Evolutionary conservation across 139 green algal genomes (phyloP).

Genomic region (Chlamydomonas sp.): DNA sequence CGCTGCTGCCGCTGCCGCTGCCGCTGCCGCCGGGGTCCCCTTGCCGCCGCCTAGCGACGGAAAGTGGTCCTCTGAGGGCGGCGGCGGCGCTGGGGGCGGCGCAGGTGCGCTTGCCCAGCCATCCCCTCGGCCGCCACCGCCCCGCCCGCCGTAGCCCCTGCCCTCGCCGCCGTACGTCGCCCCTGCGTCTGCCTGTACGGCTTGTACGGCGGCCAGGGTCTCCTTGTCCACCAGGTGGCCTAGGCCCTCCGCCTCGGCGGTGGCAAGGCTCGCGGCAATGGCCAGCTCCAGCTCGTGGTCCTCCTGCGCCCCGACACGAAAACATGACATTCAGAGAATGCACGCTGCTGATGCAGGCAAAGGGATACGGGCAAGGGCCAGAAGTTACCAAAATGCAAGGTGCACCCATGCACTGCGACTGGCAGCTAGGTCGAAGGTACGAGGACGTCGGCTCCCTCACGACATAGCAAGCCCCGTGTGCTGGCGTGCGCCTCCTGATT

Average conservation of each 20-base stretch:
- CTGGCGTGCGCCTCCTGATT: too few relatives aligned
- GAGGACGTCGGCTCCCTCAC: too few relatives aligned
- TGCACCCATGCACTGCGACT: too few relatives aligned
- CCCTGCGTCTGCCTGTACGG: too few relatives aligned
- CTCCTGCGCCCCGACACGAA: background rate
- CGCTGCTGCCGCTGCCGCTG: too few relatives aligned
- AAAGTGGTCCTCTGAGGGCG: background rate
- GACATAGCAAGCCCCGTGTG: too few relatives aligned
- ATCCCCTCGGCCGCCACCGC: background rate
- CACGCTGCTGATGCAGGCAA: background rate
- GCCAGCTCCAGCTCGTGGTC: constrained; percentile 25
- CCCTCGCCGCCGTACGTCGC: background rate
- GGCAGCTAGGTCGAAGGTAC: too few relatives aligned
- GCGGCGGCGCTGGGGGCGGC: background rate
- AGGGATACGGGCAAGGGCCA: background rate
- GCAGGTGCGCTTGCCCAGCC: background rate
- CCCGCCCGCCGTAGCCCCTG: background rate
- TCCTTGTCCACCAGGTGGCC: constrained; percentile 20
- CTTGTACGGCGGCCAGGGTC: background rate
- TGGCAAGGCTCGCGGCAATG: constrained; percentile 23
- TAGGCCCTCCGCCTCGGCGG: constrained; percentile 29
- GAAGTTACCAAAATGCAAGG: too few relatives aligned
- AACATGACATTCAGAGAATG: background rate
- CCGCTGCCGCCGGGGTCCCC: too few relatives aligned
- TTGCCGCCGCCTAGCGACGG: too few relatives aligned